phyloP scores from a whole-genome alignment of 2,329 filamentous ascomycete species.

The Pyrenochaeta sp. region DNA sequence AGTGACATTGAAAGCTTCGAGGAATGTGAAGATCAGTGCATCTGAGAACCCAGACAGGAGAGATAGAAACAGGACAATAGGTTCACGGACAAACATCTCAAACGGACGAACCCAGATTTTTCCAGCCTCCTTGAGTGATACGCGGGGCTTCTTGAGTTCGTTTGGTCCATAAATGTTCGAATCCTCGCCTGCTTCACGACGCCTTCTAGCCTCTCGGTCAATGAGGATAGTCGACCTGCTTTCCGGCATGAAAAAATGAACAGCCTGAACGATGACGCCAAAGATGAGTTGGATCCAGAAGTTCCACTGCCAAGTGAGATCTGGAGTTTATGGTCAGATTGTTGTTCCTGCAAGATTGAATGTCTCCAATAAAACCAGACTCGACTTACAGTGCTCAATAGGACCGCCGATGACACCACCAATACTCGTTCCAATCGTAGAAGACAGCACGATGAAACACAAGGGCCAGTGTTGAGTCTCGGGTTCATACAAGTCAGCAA shows the following conservation, averaged over 20 bases:
- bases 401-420: slow-evolving; percentile 73
- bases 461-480: slow-evolving; percentile 67
- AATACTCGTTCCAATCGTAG: slow-evolving; percentile 74
- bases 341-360: slow-evolving; percentile 65
- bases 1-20: slow-evolving; percentile 73
- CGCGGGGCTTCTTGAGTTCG: slow-evolving; percentile 61
- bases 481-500: slow-evolving; percentile 68
- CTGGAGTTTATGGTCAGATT: slow-evolving; percentile 52
- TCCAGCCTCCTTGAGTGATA: slow-evolving; percentile 46
- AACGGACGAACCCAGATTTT: slow-evolving; percentile 61
- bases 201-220: slow-evolving; percentile 77
- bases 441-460: slow-evolving; percentile 61
- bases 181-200: slow-evolving; percentile 67
- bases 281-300: slow-evolving; percentile 88
- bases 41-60: slow-evolving; percentile 78
- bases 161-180: slow-evolving; percentile 74
- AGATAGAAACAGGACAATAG: slow-evolving; percentile 75
- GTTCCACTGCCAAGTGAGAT: slow-evolving; percentile 71
- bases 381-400: slow-evolving; percentile 51
- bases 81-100: slow-evolving; percentile 76
- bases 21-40: slow-evolving; percentile 79
- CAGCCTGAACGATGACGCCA: slow-evolving; percentile 70
- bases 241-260: slow-evolving; percentile 75
- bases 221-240: slow-evolving; percentile 78
- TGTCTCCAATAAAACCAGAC: too few relatives aligned